These are phyloP conservation scores for Dichotomocladium elegans DNA, from an alignment of 371 early-diverging fungal genomes.

Conservation along the genomic window DNA sequence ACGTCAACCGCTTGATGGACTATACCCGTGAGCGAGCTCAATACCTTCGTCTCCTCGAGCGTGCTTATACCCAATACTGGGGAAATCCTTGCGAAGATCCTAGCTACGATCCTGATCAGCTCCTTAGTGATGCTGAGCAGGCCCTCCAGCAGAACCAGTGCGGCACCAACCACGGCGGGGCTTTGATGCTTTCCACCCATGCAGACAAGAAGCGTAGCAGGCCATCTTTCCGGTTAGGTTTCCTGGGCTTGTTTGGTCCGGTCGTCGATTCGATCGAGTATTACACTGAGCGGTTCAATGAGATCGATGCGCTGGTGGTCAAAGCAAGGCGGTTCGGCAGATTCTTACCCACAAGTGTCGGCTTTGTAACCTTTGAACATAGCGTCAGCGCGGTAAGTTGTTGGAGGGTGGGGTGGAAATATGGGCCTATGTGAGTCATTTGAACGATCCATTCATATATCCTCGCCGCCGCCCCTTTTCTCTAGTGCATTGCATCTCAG, in stretches of 20 bases:
- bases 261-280: slow-evolving; percentile 68
- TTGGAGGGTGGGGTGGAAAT: no score
- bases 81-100: slow-evolving; percentile 47
- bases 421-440: not conserved
- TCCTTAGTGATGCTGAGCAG: slow-evolving; percentile 30
- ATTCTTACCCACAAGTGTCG: slow-evolving; percentile 61
- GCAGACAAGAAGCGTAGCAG: slow-evolving; percentile 13
- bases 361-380: slow-evolving; percentile 80
- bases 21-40: slow-evolving; percentile 43
- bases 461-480: no score
- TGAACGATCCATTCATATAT: not conserved
- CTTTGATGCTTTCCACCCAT: slow-evolving; percentile 6
- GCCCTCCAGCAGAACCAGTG: no score
- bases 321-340: slow-evolving; percentile 54
- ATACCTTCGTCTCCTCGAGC: slow-evolving; percentile 37
- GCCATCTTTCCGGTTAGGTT: slow-evolving; percentile 25
- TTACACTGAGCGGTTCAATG: slow-evolving; percentile 58
- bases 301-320: slow-evolving; percentile 56
- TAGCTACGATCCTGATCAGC: slow-evolving; percentile 30
- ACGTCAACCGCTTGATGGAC: slow-evolving; percentile 46
- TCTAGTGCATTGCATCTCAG: slow-evolving; percentile 57
- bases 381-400: slow-evolving; percentile 55
- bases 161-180: no score
- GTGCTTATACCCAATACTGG: slow-evolving; percentile 38
- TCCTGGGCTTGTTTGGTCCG: slow-evolving; percentile 40